Base-by-base conservation (phyloP, 2,329 filamentous ascomycete species). In the Xylariaceae sp. region DNA sequence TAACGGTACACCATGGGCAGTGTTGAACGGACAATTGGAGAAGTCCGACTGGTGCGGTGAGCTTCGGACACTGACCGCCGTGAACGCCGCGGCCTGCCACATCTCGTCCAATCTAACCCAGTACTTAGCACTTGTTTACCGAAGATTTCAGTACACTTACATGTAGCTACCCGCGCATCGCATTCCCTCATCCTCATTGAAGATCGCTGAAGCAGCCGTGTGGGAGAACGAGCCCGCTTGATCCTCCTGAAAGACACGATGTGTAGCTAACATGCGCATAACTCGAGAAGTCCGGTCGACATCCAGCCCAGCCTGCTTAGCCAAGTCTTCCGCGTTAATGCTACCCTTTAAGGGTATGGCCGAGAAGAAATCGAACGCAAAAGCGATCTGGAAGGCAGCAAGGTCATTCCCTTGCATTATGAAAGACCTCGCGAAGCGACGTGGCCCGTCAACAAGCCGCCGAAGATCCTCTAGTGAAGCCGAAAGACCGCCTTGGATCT, bases 281-380 rank as follows among this genome's bases (percentile, higher is more conserved):
- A 66, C 40, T 14, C 68, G 68, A 9, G 43, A 34, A 0, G 54
- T 44, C 4, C 66, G 55, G 28, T 70, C 69, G 1, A 40, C 7
- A 29, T 69, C 64, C 3, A 68, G 12, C 0, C 60, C 61, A 3
- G 58, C 60, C 5, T 62, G 61, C 2, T 54, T 2, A 0, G 65
- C 66, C 19, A 70, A 52, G 5, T 63, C 59, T 0, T 53, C 16
- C 8, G 68, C 1, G 1, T 28, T 53, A 2, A 72, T 65, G 0
- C 56, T 56, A 1, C 61, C 55, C 3, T 62, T 36, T 1, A 21
- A 17, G 0, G 66, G 68, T 3, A 71, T 57, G 0, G 66, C 17
- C 1, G 36, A 37, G 49, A 70, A 71, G 43, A 71, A 68, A 2
- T 63, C 34, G 39, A 69, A 71, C 6, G 69, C 58, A 1, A 63